Conservation (phyloP, 1,284 basidiomycete species). For the Ustilago nuda region DNA sequence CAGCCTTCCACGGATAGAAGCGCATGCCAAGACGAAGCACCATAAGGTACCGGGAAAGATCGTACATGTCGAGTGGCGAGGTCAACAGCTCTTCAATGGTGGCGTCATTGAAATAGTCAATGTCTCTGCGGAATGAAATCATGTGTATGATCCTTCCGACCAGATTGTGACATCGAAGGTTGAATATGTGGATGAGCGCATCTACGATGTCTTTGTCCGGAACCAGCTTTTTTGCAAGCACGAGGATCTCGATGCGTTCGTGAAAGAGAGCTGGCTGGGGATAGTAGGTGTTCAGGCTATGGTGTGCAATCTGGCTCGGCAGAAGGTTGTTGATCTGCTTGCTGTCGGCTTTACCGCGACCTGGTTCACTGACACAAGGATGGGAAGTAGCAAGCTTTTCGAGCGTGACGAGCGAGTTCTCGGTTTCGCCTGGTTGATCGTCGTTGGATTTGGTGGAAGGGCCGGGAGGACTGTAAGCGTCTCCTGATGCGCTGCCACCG, state of each 20-base stretch:
- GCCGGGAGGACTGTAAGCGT: constrained; percentile 18
- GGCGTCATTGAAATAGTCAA: constrained; percentile 41
- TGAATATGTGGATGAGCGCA: constrained; percentile 32
- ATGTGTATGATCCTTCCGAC: constrained; percentile 57
- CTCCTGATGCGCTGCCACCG: constrained; percentile 17
- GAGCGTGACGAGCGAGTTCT: constrained; percentile 31
- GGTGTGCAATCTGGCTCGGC: constrained; percentile 12
- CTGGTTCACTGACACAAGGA: constrained; percentile 37
- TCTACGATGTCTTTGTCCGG: constrained; percentile 31
- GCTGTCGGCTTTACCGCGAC: constrained; percentile 33
- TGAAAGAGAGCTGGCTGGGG: constrained; percentile 15
- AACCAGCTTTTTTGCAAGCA: constrained; percentile 23
- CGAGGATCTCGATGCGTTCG: constrained; percentile 46
- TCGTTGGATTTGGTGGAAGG: constrained; percentile 30
- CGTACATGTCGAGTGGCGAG: constrained; percentile 42
- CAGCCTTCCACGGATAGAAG: constrained; percentile 55
- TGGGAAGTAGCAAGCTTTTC: constrained; percentile 51
- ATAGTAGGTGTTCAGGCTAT: constrained; percentile 25
- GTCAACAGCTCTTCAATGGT: constrained; percentile 44
- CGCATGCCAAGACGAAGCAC: constrained; percentile 56
- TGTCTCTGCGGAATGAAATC: constrained; percentile 33
- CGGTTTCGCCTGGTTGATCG: constrained; percentile 41
- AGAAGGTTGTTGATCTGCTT: constrained; percentile 40
- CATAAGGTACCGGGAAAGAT: constrained; percentile 51
- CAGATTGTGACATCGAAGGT: constrained; percentile 39